Conservation (phyloP, 2,329 filamentous ascomycete species). For the Colletotrichum sidae region DNA sequence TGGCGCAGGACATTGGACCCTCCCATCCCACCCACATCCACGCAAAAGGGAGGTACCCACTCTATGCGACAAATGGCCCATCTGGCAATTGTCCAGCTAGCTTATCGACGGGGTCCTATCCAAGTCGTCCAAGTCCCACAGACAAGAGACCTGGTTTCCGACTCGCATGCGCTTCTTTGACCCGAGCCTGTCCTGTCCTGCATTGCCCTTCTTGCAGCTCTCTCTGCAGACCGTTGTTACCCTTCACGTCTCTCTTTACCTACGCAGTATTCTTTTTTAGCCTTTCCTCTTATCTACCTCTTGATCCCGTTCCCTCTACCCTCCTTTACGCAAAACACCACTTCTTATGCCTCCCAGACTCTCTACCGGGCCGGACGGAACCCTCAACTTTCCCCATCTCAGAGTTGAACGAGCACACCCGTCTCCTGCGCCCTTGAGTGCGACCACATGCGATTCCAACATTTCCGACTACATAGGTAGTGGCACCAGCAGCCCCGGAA, state of each 20-base stretch:
- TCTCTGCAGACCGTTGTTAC: conserved; percentile 19
- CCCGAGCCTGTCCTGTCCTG: conserved; percentile 13
- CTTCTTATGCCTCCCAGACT: conserved; percentile 38
- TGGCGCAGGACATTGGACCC: too few species aligned
- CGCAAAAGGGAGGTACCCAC: not conserved
- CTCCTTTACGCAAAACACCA: conserved; percentile 19
- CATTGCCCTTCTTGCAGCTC: conserved; percentile 22
- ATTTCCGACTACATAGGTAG: conserved; percentile 37
- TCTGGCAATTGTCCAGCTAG: conserved; percentile 9
- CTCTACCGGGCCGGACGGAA: conserved; percentile 33
- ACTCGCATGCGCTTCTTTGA: not conserved
- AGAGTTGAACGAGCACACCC: conserved; percentile 26
- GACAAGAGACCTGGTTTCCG: conserved; percentile 4
- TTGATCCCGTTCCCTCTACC: conserved; percentile 11
- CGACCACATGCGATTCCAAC: conserved; percentile 37
- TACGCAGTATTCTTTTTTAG: conserved; percentile 14
- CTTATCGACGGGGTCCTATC: conserved; percentile 1
- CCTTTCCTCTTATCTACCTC: conserved; percentile 17
- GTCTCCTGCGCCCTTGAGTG: conserved; percentile 16
- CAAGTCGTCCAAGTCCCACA: too few species aligned
- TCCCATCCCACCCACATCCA: not conserved
- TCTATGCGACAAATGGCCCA: conserved; percentile 5
- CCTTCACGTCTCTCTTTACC: conserved; percentile 32
- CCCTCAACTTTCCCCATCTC: conserved; percentile 30
- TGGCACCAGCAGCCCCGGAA: conserved; percentile 31